These are phyloP conservation scores for Vitis hybrid DNA, from an alignment of 177 flowering plant genomes.

Conservation along the genomic window DNA sequence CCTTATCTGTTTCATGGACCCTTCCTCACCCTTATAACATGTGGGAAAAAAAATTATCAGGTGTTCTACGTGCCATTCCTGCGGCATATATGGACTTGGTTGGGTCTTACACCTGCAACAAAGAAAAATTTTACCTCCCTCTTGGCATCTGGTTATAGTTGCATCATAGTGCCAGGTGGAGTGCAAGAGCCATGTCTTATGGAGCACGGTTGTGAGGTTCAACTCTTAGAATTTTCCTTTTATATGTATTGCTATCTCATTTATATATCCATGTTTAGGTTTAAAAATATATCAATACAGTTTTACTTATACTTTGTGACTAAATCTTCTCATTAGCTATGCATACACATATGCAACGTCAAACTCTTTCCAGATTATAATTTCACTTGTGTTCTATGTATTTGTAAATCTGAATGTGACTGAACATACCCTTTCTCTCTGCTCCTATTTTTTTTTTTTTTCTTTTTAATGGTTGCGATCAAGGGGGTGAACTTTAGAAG, in stretches of 20 bases:
- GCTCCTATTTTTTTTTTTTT: neutral
- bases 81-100: constrained; percentile 95
- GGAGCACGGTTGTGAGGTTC: constrained; percentile 83
- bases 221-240: constrained; percentile 1
- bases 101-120: constrained; percentile 73
- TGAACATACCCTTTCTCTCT: neutral
- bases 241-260: neutral
- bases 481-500: too few species aligned
- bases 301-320: neutral
- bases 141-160: constrained; percentile 78
- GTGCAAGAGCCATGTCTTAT: constrained; percentile 76
- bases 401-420: neutral
- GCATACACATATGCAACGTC: neutral
- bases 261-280: neutral
- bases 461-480: neutral
- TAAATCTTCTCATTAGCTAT: neutral
- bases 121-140: constrained; percentile 66
- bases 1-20: neutral
- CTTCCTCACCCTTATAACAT: neutral
- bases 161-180: constrained; percentile 92
- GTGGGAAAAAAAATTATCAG: constrained; percentile 29
- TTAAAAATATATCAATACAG: too few species aligned
- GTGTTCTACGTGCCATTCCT: constrained; percentile 83
- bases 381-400: neutral
- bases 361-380: neutral